Evolutionary conservation across 2,329 filamentous ascomycete species (phyloP).

Genomic region (Colletotrichum spaethianum): DNA sequence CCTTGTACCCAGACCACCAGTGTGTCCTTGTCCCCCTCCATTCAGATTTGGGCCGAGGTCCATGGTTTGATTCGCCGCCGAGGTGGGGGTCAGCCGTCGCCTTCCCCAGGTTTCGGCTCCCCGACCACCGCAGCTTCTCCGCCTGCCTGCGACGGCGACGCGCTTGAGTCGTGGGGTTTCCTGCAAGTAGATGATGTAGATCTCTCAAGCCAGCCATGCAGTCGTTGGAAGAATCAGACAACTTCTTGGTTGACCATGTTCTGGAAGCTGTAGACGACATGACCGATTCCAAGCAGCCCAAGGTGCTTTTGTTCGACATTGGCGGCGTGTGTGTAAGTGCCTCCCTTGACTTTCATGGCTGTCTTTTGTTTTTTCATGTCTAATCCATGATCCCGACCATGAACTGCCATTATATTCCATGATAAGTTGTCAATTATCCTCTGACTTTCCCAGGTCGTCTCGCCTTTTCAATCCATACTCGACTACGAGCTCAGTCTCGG

Average conservation of each 20-base stretch:
- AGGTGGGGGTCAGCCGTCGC: constrained; percentile 11
- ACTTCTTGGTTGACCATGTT: constrained; percentile 48
- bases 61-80: constrained; percentile 20
- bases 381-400: background rate
- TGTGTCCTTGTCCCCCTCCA: background rate
- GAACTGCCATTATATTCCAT: background rate
- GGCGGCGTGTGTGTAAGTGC: constrained; percentile 93
- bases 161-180: constrained; percentile 7
- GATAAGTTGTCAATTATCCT: background rate
- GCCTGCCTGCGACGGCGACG: constrained; percentile 20
- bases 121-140: constrained; percentile 23
- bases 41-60: constrained; percentile 35
- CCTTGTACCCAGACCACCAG: background rate
- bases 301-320: constrained; percentile 92
- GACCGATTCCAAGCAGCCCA: constrained; percentile 67
- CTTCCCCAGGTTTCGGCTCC: constrained; percentile 35
- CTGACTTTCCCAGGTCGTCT: constrained; percentile 76
- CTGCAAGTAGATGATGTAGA: constrained; percentile 24
- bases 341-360: constrained; percentile 3
- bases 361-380: constrained; percentile 9
- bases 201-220: constrained; percentile 29
- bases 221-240: constrained; percentile 31
- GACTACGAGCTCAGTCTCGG: constrained; percentile 85
- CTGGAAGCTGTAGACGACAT: constrained; percentile 54
- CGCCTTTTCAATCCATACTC: constrained; percentile 92